These are phyloP conservation scores for Raffaelea albimanens DNA, from an alignment of 2,329 filamentous ascomycete genomes.

Conservation along the genomic window DNA sequence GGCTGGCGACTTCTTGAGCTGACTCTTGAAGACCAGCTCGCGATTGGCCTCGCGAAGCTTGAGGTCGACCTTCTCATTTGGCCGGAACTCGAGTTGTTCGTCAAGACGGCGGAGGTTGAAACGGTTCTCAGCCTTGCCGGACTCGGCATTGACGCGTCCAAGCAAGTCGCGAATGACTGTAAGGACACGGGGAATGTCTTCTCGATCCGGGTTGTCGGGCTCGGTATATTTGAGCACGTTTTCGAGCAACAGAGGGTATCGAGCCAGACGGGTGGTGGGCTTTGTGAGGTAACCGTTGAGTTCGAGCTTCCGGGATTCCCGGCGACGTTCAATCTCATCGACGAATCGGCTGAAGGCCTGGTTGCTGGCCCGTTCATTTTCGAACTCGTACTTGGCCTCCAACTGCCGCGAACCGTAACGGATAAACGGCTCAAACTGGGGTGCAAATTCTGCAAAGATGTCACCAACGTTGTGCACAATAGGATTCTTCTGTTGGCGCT, in stretches of 20 bases:
- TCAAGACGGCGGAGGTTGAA: slow-evolving; percentile 92
- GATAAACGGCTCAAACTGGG: slow-evolving; percentile 92
- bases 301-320: slow-evolving; percentile 93
- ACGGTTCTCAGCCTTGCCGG: slow-evolving; percentile 93
- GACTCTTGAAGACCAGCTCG: slow-evolving; percentile 88
- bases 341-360: slow-evolving; percentile 81
- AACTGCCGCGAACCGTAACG: slow-evolving; percentile 92
- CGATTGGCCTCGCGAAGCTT: slow-evolving; percentile 90
- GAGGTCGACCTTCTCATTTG: slow-evolving; percentile 84
- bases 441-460: slow-evolving; percentile 86
- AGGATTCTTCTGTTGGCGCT: slow-evolving; percentile 80
- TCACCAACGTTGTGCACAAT: slow-evolving; percentile 87
- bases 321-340: slow-evolving; percentile 89
- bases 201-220: slow-evolving; percentile 78
- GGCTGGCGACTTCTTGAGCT: slow-evolving; percentile 83
- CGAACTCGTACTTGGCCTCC: slow-evolving; percentile 95
- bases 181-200: slow-evolving; percentile 86
- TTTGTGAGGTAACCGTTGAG: slow-evolving; percentile 97
- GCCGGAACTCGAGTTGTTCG: slow-evolving; percentile 81
- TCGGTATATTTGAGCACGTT: slow-evolving; percentile 88
- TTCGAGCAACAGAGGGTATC: slow-evolving; percentile 87
- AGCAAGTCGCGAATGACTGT: slow-evolving; percentile 79
- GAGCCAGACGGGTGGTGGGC: slow-evolving; percentile 85
- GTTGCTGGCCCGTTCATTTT: slow-evolving; percentile 86
- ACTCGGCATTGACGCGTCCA: slow-evolving; percentile 83